A percentile compares a stretch with the other conserved stretches of the same genome.
These are phyloP conservation scores for Fusarium succisae DNA, from an alignment of 2,329 filamentous ascomycete species.

Conservation along the genomic window DNA sequence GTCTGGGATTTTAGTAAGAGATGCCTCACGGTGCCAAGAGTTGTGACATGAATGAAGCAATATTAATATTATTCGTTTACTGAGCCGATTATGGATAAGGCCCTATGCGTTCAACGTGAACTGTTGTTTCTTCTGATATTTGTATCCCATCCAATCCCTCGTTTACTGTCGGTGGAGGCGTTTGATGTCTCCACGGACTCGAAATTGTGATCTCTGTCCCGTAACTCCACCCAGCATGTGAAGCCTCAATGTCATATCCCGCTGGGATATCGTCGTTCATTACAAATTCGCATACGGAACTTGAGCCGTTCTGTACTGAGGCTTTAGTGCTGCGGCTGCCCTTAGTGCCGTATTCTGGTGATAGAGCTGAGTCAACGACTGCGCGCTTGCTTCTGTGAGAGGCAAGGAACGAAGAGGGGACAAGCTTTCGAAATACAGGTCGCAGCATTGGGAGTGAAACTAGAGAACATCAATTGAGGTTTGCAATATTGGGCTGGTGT, in stretches of 20 bases:
- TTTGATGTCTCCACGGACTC: constrained; percentile 8
- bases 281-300: constrained; percentile 12
- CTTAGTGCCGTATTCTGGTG: not conserved
- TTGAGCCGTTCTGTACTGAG: constrained; percentile 5
- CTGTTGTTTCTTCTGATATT: constrained; percentile 17
- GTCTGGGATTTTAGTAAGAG: not conserved
- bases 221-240: constrained; percentile 15
- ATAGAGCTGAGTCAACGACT: not conserved
- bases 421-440: constrained; percentile 13
- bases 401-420: constrained; percentile 16
- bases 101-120: constrained; percentile 3
- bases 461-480: not conserved
- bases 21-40: not conserved
- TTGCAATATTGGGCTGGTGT: accelerated
- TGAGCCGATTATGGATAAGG: not conserved
- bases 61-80: not conserved
- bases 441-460: constrained; percentile 34
- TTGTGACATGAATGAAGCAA: not conserved
- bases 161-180: not conserved
- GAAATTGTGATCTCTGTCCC: constrained; percentile 18
- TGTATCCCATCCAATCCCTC: constrained; percentile 12
- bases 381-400: constrained; percentile 3
- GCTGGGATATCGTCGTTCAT: constrained; percentile 2
- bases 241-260: constrained; percentile 20
- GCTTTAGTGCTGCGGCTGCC: not conserved